Percentiles rank a stretch among this genome's conserved stretches.
Conservation (phyloP, 257 asterid species). For the Catharanthus roseus region DNA sequence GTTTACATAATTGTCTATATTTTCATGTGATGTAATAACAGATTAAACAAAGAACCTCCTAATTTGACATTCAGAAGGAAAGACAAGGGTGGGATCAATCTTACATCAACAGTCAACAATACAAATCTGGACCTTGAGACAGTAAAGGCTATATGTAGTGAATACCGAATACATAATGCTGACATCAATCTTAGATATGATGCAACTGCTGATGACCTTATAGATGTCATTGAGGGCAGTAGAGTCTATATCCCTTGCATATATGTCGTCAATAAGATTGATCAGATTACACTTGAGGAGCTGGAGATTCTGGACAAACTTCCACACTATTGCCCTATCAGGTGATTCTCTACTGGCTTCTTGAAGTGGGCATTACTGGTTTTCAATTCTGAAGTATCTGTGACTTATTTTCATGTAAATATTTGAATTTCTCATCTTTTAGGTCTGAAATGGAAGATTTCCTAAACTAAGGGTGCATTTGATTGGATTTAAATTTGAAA, state of each 20-base stretch:
- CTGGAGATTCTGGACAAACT: conserved; percentile 94
- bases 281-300: conserved; percentile 96
- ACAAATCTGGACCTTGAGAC: conserved; percentile 92
- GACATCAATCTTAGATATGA: conserved; percentile 80
- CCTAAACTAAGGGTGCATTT: too few species aligned
- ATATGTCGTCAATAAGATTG: conserved; percentile 88
- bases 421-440: neutral
- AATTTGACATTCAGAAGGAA: conserved; percentile 83
- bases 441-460: neutral
- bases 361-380: neutral
- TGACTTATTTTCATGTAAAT: neutral
- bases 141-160: conserved; percentile 95
- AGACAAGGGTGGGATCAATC: conserved; percentile 95
- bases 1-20: neutral
- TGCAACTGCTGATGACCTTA: conserved; percentile 98
- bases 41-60: conserved; percentile 98
- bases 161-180: conserved; percentile 92
- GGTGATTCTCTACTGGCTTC: conserved; percentile 35
- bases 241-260: conserved; percentile 94
- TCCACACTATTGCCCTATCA: conserved; percentile 96
- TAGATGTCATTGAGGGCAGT: conserved; percentile 96
- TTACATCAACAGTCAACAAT: conserved; percentile 73
- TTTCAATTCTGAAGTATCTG: neutral
- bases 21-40: conserved; percentile 14
- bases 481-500: too few species aligned